phyloP scores from a whole-genome alignment of 345 rosid genomes.

The Balakata baccata region DNA sequence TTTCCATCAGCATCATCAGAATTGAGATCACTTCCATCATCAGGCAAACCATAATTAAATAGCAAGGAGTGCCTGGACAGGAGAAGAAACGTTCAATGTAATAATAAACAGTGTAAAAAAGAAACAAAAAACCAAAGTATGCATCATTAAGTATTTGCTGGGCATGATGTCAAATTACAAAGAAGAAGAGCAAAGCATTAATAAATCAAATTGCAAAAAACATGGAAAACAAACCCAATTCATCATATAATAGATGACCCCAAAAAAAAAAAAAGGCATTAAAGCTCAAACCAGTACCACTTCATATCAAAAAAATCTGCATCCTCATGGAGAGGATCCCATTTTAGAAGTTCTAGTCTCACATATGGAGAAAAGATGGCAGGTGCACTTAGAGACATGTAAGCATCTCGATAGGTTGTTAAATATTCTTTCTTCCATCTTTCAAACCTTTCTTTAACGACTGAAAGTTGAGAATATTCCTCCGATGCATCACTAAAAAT shows the following conservation, averaged over 20 bases:
- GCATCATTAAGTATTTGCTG: not conserved
- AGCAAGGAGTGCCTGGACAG: slow-evolving; percentile 76
- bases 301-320: slow-evolving; percentile 76
- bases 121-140: not conserved
- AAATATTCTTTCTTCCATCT: slow-evolving; percentile 80
- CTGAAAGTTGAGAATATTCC: slow-evolving; percentile 79
- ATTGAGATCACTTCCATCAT: slow-evolving; percentile 56
- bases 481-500: slow-evolving; percentile 87
- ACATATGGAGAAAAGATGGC: slow-evolving; percentile 92
- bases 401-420: slow-evolving; percentile 76
- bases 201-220: not conserved
- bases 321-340: slow-evolving; percentile 87
- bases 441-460: slow-evolving; percentile 77
- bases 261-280: not conserved
- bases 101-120: no score
- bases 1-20: slow-evolving; percentile 79
- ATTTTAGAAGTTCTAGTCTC: slow-evolving; percentile 81
- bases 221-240: not conserved
- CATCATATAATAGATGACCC: not conserved
- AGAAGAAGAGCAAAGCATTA: not conserved
- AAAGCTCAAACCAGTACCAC: slow-evolving; percentile 44
- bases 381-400: slow-evolving; percentile 79
- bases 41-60: slow-evolving; percentile 72
- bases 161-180: not conserved
- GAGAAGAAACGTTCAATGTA: slow-evolving; percentile 2